Evolutionary conservation across 2,329 filamentous ascomycete species (phyloP).

Genomic region (Cytospora piceae): DNA sequence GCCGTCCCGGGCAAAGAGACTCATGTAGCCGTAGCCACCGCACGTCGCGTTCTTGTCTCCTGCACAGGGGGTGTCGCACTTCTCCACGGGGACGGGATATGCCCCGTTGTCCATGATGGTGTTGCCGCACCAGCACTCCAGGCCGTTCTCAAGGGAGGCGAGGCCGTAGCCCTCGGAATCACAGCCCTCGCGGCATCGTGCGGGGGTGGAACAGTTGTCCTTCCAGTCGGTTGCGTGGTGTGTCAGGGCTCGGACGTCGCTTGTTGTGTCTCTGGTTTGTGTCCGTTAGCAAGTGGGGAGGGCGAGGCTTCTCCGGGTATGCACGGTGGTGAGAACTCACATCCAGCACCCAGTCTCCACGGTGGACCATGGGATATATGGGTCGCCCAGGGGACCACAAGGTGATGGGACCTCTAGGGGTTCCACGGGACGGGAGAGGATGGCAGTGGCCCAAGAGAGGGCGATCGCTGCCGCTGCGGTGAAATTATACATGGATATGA

Average conservation of each 20-base stretch:
- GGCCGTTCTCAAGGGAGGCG: slow-evolving; percentile 22
- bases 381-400: not conserved
- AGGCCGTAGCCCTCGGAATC: slow-evolving; percentile 18
- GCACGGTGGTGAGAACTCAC: not conserved
- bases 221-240: slow-evolving; percentile 9
- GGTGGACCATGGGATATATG: not conserved
- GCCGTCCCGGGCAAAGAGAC: slow-evolving; percentile 1
- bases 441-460: not conserved
- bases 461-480: not conserved
- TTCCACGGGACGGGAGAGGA: not conserved
- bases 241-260: slow-evolving; percentile 9
- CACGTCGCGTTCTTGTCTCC: not conserved
- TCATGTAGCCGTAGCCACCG: slow-evolving; percentile 20
- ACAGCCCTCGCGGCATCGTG: slow-evolving; percentile 11
- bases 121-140: slow-evolving; percentile 28
- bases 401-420: not conserved
- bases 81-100: not conserved
- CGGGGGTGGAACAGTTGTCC: slow-evolving; percentile 2
- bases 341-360: not conserved
- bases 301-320: not conserved
- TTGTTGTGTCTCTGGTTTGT: not conserved
- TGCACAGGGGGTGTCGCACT: slow-evolving; percentile 10
- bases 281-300: not conserved
- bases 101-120: not conserved
- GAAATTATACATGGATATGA: not conserved